These are phyloP conservation scores for Acer negundo DNA, from an alignment of 345 rosid genomes.

Conservation along the genomic window DNA sequence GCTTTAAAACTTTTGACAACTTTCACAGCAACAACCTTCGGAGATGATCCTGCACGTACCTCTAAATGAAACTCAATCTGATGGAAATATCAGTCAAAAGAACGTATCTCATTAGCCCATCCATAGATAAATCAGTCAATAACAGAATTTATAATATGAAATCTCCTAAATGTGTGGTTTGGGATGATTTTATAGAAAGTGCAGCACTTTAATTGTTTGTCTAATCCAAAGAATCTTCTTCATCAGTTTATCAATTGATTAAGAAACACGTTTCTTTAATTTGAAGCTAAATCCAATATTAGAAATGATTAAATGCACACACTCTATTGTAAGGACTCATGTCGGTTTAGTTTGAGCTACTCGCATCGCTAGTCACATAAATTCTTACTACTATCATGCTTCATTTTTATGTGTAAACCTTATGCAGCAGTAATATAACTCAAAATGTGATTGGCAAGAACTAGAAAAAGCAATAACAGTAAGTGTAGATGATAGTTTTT, in stretches of 20 bases:
- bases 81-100: constrained; percentile 13
- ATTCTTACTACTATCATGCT: too few relatives aligned
- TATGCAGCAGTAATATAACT: too few relatives aligned
- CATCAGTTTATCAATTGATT: too few relatives aligned
- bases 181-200: neutral
- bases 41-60: constrained; percentile 39
- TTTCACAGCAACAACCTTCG: constrained; percentile 35
- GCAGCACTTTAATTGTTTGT: neutral
- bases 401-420: too few relatives aligned
- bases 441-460: neutral
- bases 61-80: constrained; percentile 48
- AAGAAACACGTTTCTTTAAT: too few relatives aligned
- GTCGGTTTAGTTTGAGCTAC: too few relatives aligned
- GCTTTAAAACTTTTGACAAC: constrained; percentile 44
- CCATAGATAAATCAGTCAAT: neutral
- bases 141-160: neutral
- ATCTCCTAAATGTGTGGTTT: neutral
- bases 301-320: too few relatives aligned
- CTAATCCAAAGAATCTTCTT: neutral
- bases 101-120: neutral
- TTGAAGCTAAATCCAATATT: too few relatives aligned
- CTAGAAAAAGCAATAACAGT: neutral
- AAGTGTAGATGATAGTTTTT: neutral
- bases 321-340: too few relatives aligned
- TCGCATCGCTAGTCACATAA: too few relatives aligned